Evolutionary conservation across 2,329 filamentous ascomycete genomes (phyloP).

Genomic region (Pezicula carpinea): DNA sequence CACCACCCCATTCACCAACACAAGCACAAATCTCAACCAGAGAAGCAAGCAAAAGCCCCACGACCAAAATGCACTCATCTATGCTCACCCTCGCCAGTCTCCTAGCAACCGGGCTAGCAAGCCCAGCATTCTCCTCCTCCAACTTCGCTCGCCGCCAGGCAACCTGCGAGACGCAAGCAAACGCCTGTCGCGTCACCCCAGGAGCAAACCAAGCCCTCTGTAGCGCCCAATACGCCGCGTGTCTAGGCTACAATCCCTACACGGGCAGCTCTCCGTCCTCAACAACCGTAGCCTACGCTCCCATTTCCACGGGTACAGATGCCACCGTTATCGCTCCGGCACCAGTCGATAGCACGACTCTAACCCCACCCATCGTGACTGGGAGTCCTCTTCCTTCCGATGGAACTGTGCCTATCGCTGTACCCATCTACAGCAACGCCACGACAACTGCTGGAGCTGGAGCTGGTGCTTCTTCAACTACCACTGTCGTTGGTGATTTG

Average conservation of each 20-base stretch:
- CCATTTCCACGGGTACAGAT: background rate
- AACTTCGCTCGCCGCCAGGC: background rate
- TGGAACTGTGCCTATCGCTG: background rate
- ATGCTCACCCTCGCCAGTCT: background rate
- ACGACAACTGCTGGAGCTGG: no score
- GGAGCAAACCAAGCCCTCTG: slow-evolving; percentile 4
- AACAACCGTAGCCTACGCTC: background rate
- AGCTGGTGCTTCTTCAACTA: background rate
- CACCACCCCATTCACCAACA: background rate
- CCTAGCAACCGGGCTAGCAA: background rate
- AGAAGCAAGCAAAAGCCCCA: no score
- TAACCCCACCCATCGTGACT: background rate
- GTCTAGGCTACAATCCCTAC: slow-evolving; percentile 6
- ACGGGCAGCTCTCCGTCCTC: background rate
- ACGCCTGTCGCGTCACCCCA: slow-evolving; percentile 1
- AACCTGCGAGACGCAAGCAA: background rate
- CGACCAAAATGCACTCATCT: background rate
- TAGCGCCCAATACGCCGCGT: slow-evolving; percentile 2
- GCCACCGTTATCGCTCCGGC: background rate
- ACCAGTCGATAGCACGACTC: background rate
- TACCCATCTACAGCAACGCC: background rate
- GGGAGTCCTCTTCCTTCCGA: background rate
- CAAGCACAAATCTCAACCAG: background rate
- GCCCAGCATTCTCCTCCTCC: background rate
- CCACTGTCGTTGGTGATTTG: no score